phyloP scores from a whole-genome alignment of 1,284 basidiomycete genomes.

The Trichosporon coremiiforme region DNA sequence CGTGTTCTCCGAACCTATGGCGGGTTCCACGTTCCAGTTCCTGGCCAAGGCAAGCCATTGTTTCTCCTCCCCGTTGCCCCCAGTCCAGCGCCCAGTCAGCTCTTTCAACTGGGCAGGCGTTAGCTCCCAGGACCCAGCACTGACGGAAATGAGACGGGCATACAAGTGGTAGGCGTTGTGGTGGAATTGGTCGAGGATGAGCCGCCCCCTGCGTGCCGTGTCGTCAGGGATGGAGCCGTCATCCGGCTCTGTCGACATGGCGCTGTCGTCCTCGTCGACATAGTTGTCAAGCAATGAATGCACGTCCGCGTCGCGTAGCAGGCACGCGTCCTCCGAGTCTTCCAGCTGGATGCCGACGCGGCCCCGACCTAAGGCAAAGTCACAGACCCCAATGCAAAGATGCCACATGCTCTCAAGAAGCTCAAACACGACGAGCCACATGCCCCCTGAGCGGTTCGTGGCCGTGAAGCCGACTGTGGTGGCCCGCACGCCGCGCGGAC shows the following conservation, averaged over 20 bases:
- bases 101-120: constrained; percentile 27
- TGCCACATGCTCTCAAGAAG: constrained; percentile 44
- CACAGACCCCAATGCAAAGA: constrained; percentile 52
- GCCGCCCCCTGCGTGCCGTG: constrained; percentile 39
- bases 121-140: constrained; percentile 31
- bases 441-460: constrained; percentile 31
- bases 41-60: constrained; percentile 30
- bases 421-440: constrained; percentile 51
- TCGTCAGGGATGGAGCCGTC: constrained; percentile 29
- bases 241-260: background rate
- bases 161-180: constrained; percentile 51
- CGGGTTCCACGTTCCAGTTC: constrained; percentile 32
- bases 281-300: constrained; percentile 28
- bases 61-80: constrained; percentile 12
- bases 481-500: constrained; percentile 38
- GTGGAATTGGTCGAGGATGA: constrained; percentile 48
- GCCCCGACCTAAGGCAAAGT: constrained; percentile 48
- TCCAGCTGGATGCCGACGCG: constrained; percentile 34
- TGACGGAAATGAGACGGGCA: constrained; percentile 31
- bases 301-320: constrained; percentile 32
- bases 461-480: constrained; percentile 29
- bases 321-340: constrained; percentile 43
- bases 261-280: constrained; percentile 21
- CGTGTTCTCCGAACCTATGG: background rate
- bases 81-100: constrained; percentile 24